Percentiles rank a stretch among this genome's conserved stretches.
Conservation (phyloP, 176 grass and related monocot species). For the Zizania latifolia region DNA sequence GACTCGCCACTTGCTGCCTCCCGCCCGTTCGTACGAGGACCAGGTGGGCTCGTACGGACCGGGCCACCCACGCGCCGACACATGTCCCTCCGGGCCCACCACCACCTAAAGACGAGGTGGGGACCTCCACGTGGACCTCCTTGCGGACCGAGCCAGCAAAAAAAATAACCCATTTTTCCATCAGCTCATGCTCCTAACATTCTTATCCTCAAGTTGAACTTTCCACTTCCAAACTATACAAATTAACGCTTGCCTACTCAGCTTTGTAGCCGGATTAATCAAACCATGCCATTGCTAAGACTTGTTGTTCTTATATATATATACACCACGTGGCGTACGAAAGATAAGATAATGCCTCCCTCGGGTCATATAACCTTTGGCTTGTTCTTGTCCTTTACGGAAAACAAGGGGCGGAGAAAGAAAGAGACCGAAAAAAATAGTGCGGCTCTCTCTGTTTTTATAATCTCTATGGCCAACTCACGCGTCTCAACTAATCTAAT, state of each 20-base stretch:
- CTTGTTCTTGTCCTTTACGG: background rate
- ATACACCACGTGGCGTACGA: background rate
- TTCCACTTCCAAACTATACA: background rate
- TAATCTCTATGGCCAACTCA: background rate
- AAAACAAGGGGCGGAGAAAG: background rate
- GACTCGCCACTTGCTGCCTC: background rate
- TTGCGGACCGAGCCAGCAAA: background rate
- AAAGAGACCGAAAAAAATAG: background rate
- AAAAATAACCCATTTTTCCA: no score
- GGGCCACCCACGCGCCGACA: background rate
- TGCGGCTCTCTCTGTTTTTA: background rate
- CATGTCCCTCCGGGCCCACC: background rate
- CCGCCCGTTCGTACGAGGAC: background rate
- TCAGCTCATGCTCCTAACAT: no score
- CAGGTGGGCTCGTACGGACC: background rate
- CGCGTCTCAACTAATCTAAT: background rate
- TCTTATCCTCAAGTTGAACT: background rate
- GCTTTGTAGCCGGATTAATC: background rate
- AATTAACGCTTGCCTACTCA: background rate
- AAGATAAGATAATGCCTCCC: background rate
- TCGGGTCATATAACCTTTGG: background rate
- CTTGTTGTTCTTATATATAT: no score
- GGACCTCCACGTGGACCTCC: background rate
- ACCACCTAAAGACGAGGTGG: background rate
- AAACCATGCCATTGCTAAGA: no score